Percentiles rank a stretch among this genome's conserved stretches.
These are phyloP conservation scores for Lepidium sativum DNA, from an alignment of 345 rosid species.

Conservation along the genomic window DNA sequence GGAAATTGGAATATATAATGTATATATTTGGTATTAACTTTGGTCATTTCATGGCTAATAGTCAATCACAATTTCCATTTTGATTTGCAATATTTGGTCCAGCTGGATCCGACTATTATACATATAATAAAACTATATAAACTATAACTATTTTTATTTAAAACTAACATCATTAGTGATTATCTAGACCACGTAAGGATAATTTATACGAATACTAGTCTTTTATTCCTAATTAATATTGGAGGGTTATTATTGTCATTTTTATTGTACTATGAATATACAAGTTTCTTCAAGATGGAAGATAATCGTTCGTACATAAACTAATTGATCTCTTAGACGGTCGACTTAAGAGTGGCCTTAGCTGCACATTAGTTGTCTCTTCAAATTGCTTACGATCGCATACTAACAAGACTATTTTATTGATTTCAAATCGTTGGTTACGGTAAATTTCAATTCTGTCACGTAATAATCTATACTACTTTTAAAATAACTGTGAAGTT, in stretches of 20 bases:
- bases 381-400: conserved; percentile 24
- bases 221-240: background rate
- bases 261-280: background rate
- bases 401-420: background rate
- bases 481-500: too few species aligned
- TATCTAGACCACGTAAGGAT: background rate
- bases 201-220: background rate
- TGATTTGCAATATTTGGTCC: background rate
- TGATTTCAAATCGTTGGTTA: background rate
- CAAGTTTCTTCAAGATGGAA: background rate
- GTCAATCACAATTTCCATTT: too few species aligned
- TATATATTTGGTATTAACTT: too few species aligned
- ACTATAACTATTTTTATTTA: background rate
- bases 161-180: background rate
- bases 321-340: conserved; percentile 14
- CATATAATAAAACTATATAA: background rate
- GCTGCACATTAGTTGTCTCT: conserved; percentile 26
- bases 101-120: background rate
- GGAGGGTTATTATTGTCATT: conserved; percentile 5
- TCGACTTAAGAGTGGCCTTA: conserved; percentile 14
- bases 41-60: too few species aligned
- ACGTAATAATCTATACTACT: too few species aligned
- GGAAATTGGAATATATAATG: background rate
- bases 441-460: too few species aligned
- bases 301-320: background rate